Percentiles rank a stretch among this genome's conserved stretches.
Evolutionary conservation across 2,329 filamentous ascomycete genomes (phyloP).

Genomic region (Microsporum audouinii): DNA sequence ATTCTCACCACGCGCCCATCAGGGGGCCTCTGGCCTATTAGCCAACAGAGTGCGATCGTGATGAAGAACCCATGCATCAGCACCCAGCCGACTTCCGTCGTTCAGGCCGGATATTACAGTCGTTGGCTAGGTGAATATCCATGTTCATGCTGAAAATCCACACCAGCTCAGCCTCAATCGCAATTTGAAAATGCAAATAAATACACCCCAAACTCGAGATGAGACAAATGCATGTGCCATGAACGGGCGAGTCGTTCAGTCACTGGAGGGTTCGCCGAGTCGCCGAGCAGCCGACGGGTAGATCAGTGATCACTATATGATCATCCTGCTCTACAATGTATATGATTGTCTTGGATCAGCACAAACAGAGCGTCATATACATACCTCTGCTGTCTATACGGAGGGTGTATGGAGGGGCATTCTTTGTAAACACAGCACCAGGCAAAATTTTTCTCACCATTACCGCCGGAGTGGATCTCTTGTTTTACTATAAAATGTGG

Average conservation of each 20-base stretch:
- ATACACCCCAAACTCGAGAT: not conserved
- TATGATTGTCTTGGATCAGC: not conserved
- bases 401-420: constrained; percentile 1
- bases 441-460: not conserved
- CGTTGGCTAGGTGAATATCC: not conserved
- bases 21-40: not conserved
- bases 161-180: constrained; percentile 1
- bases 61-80: not conserved
- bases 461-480: not conserved
- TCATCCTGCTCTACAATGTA: not conserved
- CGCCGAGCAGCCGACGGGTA: not conserved
- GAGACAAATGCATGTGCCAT: not conserved
- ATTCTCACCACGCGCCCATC: not conserved
- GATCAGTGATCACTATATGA: not conserved
- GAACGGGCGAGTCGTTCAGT: not conserved
- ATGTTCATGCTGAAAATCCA: not conserved
- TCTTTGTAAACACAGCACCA: not conserved
- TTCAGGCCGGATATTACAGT: not conserved
- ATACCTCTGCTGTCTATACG: not conserved
- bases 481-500: not conserved
- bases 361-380: not conserved
- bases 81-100: not conserved
- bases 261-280: not conserved
- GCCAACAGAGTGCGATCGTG: constrained; percentile 4
- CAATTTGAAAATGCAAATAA: not conserved